Conservation (phyloP, 2,329 filamentous ascomycete species). For the Penicillium frequentans region DNA sequence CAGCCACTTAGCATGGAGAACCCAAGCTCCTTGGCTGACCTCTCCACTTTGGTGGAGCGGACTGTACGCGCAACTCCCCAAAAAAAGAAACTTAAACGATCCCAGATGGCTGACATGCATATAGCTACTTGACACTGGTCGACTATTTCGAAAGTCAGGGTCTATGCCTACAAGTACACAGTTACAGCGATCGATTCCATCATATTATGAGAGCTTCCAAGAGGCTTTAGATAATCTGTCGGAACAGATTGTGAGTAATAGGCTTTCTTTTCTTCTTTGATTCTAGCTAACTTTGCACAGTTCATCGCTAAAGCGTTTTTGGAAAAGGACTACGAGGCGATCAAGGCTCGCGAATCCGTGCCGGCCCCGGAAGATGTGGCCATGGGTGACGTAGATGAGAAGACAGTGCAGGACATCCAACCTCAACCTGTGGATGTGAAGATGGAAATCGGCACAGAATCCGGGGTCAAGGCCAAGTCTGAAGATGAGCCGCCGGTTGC, state of each 20-base stretch:
- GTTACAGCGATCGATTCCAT: slow-evolving; percentile 39
- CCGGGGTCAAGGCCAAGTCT: slow-evolving; percentile 17
- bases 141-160: slow-evolving; percentile 40
- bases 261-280: not conserved
- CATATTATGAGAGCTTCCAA: slow-evolving; percentile 41
- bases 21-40: slow-evolving; percentile 36
- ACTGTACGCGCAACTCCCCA: slow-evolving; percentile 28
- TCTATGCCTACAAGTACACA: slow-evolving; percentile 35
- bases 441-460: slow-evolving; percentile 12
- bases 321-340: slow-evolving; percentile 42
- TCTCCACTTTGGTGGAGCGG: slow-evolving; percentile 38
- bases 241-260: slow-evolving; percentile 42
- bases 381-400: slow-evolving; percentile 28
- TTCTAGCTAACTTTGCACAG: slow-evolving; percentile 23
- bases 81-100: not conserved
- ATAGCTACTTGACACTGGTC: slow-evolving; percentile 44
- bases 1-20: slow-evolving; percentile 23
- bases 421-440: slow-evolving; percentile 17
- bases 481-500: slow-evolving; percentile 17
- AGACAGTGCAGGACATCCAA: slow-evolving; percentile 13
- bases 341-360: slow-evolving; percentile 33
- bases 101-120: slow-evolving; percentile 4
- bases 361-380: slow-evolving; percentile 29
- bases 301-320: slow-evolving; percentile 46
- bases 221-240: slow-evolving; percentile 41